Base-by-base conservation (phyloP, 208 protist species). In the Endotrypanum monterogeii region DNA sequence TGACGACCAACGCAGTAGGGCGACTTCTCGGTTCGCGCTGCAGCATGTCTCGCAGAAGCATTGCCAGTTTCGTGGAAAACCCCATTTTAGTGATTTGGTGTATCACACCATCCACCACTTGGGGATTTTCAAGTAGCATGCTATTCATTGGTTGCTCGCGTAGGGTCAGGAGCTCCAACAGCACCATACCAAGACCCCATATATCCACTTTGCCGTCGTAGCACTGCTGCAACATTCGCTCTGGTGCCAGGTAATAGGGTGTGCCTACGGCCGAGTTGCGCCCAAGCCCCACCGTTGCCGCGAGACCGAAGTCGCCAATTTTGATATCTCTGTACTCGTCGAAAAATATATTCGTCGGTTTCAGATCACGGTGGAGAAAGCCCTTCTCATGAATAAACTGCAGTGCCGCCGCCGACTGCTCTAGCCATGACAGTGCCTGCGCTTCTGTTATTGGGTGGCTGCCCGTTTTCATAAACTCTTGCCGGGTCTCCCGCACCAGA, bases 291-390 rank as follows among this genome's bases (percentile, higher is more conserved):
- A 93, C 84, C 2, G 86, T 85, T 18, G 89, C 86, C 2, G 91
- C 91, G 9, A 98, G 83, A 11, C 95, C 95, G 79, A 98, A 97
- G 79, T 98, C 95, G 1, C 93, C 95, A 44, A 98, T 80, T 58
- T 95, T 95, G 25, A 95, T 82, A 63, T 92, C 73, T 28, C 78
- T 80, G 60, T 90, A 57, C 41, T 79, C 79, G 60, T 93, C 91
- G 73, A 98, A 94, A 69, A 98, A 97, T 39, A 98, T 91, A 74
- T 98, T 98, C 23, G 89, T 95, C 8, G 94, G 93, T 77, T 98
- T 98, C 63, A 98, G 46, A 62, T 98, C 94, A 51, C 94, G 88
- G 75, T 97, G 93, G 25, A 96, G 52, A 68, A 94, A 96, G 14
- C 91, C 93, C 60, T 92, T 87, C 0, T 81, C 78, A 71, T 97